A percentile compares a stretch with the other conserved stretches of the same genome.
Conservation (phyloP, 352 stramenopile species). For the Pythium utonaiense region DNA sequence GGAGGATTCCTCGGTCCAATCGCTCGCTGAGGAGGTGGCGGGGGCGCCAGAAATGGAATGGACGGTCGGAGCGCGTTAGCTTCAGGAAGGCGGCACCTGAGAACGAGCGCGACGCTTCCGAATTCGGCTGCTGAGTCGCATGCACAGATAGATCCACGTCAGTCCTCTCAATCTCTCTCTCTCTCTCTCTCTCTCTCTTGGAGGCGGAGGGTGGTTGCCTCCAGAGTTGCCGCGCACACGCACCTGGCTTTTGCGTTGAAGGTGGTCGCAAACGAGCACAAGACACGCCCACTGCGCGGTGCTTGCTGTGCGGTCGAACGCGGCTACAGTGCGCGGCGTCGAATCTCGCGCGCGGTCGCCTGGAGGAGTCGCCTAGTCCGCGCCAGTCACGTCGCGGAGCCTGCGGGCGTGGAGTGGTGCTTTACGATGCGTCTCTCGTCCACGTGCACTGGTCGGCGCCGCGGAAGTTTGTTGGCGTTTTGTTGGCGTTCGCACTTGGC, state of each 20-base stretch:
- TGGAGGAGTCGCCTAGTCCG: background rate
- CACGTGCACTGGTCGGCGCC: background rate
- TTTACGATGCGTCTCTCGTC: background rate
- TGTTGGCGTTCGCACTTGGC: background rate
- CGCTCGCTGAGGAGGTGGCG: background rate
- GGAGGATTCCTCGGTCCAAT: background rate
- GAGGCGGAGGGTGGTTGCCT: no score
- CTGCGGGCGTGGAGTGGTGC: background rate
- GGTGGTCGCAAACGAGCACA: background rate
- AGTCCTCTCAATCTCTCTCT: background rate
- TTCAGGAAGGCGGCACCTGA: background rate
- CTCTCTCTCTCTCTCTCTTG: no score
- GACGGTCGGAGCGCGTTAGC: background rate
- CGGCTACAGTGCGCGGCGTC: background rate
- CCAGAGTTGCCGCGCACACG: no score
- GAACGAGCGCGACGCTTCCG: slow-evolving; percentile 1
- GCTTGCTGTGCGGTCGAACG: background rate
- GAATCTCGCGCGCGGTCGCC: background rate
- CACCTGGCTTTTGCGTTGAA: background rate
- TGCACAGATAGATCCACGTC: background rate
- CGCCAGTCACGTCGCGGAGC: background rate
- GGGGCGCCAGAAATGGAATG: background rate
- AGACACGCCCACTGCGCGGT: slow-evolving; percentile 5
- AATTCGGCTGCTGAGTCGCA: background rate
- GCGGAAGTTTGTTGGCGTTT: slow-evolving; percentile 1